Evolutionary conservation across 2,329 filamentous ascomycete species (phyloP).

Genomic region (Torrubiellomyces zombiae): DNA sequence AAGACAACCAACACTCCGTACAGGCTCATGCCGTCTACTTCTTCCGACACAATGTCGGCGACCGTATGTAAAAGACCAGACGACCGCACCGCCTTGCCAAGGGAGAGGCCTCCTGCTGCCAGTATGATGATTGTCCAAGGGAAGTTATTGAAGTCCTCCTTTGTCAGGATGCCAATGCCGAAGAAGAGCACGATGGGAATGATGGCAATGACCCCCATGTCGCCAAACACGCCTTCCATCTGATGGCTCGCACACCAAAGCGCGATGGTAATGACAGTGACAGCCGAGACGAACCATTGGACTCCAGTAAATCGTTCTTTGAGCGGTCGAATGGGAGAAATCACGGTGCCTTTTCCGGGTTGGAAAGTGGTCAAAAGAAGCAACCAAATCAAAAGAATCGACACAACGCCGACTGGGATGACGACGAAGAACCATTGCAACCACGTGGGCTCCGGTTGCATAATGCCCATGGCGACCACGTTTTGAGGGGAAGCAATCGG

Average conservation of each 20-base stretch:
- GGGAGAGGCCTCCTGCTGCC: constrained; percentile 76
- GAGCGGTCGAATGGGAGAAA: constrained; percentile 79
- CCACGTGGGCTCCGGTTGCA: constrained; percentile 85
- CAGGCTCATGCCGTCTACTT: constrained; percentile 62
- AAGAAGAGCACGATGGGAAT: constrained; percentile 94
- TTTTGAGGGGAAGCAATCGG: constrained; percentile 97
- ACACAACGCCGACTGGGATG: constrained; percentile 81
- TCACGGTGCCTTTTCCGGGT: constrained; percentile 69
- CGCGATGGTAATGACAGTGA: constrained; percentile 69
- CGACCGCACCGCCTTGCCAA: constrained; percentile 87
- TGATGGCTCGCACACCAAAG: constrained; percentile 91
- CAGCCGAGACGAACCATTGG: constrained; percentile 80
- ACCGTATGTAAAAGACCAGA: constrained; percentile 86
- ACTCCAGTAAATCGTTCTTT: constrained; percentile 76
- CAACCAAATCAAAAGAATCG: constrained; percentile 75
- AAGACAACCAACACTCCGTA: constrained; percentile 84
- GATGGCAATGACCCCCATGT: constrained; percentile 97
- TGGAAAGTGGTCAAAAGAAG: constrained; percentile 74
- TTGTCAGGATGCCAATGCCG: constrained; percentile 86
- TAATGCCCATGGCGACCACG: constrained; percentile 89
- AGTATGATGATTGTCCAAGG: constrained; percentile 99
- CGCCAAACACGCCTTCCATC: constrained; percentile 73
- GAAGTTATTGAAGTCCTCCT: constrained; percentile 99
- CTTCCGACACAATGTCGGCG: constrained; percentile 55
- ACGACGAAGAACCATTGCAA: constrained; percentile 94